Conservation (phyloP, 495 filamentous ascomycete species). For the Trichoderma virens region DNA sequence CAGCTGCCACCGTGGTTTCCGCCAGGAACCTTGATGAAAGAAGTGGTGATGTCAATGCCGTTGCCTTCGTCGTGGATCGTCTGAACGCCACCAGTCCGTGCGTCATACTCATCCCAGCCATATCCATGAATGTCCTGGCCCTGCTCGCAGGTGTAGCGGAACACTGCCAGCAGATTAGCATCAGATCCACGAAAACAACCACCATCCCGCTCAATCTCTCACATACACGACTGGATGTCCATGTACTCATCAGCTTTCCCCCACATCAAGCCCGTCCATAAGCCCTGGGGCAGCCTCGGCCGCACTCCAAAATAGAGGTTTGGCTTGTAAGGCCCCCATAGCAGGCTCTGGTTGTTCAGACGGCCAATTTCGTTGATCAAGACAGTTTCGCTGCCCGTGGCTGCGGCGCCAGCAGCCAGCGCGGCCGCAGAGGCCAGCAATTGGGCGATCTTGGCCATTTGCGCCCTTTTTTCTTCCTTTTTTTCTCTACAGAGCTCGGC, state of each 20-base stretch:
- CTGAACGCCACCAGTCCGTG: conserved; percentile 76
- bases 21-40: conserved; percentile 88
- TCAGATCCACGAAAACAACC: neutral
- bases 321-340: conserved; percentile 95
- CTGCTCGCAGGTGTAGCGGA: conserved; percentile 94
- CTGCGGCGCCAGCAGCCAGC: neutral
- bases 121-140: conserved; percentile 91
- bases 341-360: conserved; percentile 71
- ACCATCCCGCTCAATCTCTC: neutral
- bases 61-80: conserved; percentile 86
- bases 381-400: conserved; percentile 24
- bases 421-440: neutral
- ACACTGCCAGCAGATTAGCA: conserved; percentile 43
- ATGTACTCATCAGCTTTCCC: conserved; percentile 73
- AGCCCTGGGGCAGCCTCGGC: conserved; percentile 76
- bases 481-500: neutral
- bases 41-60: conserved; percentile 78
- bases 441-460: conserved; percentile 10
- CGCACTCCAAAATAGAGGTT: conserved; percentile 94
- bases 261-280: conserved; percentile 86
- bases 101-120: conserved; percentile 95
- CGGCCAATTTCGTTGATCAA: conserved; percentile 44
- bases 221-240: conserved; percentile 72
- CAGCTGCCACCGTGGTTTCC: conserved; percentile 84
- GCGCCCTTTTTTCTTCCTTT: no score